Evolutionary conservation across 495 filamentous ascomycete species (phyloP).

Genomic region (Podospora tetraspora): DNA sequence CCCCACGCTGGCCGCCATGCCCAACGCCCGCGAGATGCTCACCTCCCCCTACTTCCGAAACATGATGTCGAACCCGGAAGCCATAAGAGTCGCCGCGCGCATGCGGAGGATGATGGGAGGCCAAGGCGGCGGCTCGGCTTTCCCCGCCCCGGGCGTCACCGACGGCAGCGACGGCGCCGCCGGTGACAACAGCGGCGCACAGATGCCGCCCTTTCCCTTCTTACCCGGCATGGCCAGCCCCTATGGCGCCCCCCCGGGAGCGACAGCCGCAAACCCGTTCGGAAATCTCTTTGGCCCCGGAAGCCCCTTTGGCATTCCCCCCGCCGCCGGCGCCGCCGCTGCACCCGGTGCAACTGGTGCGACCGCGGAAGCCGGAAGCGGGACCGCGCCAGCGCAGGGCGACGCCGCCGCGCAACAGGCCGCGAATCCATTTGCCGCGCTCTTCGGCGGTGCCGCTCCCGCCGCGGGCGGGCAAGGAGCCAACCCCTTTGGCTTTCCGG

Average conservation of each 20-base stretch:
- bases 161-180: constrained; percentile 56
- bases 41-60: constrained; percentile 79
- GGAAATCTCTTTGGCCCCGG: constrained; percentile 56
- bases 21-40: constrained; percentile 75
- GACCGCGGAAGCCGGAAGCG: constrained; percentile 18
- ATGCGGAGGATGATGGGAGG: constrained; percentile 71
- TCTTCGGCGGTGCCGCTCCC: constrained; percentile 28
- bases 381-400: neutral
- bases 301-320: constrained; percentile 18
- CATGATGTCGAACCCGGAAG: constrained; percentile 93
- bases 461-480: neutral
- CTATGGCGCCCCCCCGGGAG: constrained; percentile 21
- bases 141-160: constrained; percentile 85
- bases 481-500: constrained; percentile 8
- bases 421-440: constrained; percentile 23
- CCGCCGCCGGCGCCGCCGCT: constrained; percentile 6
- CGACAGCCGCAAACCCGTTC: constrained; percentile 63
- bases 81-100: constrained; percentile 69
- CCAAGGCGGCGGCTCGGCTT: constrained; percentile 41
- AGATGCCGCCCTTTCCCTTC: constrained; percentile 28
- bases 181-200: constrained; percentile 10
- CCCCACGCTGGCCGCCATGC: constrained; percentile 81
- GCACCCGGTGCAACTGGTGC: constrained; percentile 11
- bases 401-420: constrained; percentile 9
- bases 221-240: constrained; percentile 29